Conservation (phyloP, 768 basidiomycete species). For the Suillus subalutaceus region DNA sequence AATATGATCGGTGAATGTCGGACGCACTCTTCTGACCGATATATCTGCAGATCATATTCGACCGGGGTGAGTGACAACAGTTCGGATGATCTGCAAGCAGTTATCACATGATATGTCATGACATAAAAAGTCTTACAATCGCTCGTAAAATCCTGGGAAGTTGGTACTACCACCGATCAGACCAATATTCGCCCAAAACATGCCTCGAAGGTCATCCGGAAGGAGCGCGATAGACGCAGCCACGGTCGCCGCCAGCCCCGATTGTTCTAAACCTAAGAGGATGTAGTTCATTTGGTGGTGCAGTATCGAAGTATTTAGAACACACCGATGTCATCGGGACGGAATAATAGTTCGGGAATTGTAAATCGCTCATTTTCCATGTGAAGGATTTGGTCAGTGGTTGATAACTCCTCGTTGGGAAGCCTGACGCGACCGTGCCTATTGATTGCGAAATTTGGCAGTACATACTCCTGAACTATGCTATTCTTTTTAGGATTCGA, state of each 20-base stretch:
- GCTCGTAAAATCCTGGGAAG: constrained; percentile 69
- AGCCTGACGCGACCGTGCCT: constrained; percentile 59
- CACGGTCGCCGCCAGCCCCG: constrained; percentile 77
- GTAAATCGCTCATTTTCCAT: constrained; percentile 93
- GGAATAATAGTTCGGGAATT: constrained; percentile 92
- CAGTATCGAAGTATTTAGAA: constrained; percentile 19
- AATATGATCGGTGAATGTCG: constrained; percentile 14
- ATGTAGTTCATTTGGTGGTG: constrained; percentile 14
- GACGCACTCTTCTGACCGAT: constrained; percentile 73
- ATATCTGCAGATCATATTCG: constrained; percentile 74
- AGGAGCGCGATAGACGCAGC: constrained; percentile 75
- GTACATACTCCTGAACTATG: constrained; percentile 86
- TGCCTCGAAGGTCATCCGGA: constrained; percentile 80
- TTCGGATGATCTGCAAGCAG: constrained; percentile 60
- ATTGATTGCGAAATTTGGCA: constrained; percentile 83
- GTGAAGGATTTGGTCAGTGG: constrained; percentile 69
- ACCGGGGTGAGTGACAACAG: constrained; percentile 81
- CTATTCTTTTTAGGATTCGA: constrained; percentile 57
- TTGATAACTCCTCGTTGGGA: constrained; percentile 53
- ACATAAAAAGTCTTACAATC: constrained; percentile 62
- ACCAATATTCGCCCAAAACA: constrained; percentile 96
- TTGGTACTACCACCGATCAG: constrained; percentile 83
- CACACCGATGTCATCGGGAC: constrained; percentile 86
- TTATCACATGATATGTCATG: constrained; percentile 13
- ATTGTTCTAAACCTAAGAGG: constrained; percentile 70